These are phyloP conservation scores for Vitis amurensis DNA, from an alignment of 164 flowering plant genomes.

Conservation along the genomic window DNA sequence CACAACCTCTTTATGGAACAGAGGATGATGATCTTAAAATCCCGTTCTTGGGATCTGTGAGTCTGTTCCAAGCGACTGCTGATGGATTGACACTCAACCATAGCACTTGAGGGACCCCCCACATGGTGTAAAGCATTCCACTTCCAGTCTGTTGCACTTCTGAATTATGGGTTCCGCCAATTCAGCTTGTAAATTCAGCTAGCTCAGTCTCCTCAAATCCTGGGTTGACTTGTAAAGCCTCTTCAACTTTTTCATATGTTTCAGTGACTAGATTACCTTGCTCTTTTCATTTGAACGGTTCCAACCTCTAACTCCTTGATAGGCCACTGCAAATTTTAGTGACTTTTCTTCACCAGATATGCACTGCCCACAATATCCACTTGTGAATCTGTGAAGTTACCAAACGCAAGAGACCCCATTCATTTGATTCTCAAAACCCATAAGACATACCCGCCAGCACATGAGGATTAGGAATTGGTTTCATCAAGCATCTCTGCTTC, in stretches of 20 bases:
- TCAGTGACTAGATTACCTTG: conserved; percentile 4
- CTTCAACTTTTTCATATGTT: conserved; percentile 12
- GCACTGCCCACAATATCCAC: conserved; percentile 18
- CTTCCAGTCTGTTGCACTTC: conserved; percentile 12
- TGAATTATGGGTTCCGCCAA: not conserved
- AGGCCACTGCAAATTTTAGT: conserved; percentile 1
- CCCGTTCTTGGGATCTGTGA: no score
- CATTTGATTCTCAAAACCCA: conserved; percentile 7
- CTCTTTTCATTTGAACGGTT: conserved; percentile 5
- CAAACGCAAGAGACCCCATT: conserved; percentile 8
- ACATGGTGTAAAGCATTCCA: not conserved
- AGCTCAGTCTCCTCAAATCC: conserved; percentile 1
- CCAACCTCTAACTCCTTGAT: conserved; percentile 9
- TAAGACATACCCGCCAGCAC: no score
- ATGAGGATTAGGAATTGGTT: no score
- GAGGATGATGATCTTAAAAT: no score
- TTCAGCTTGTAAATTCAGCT: not conserved
- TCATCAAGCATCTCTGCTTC: no score
- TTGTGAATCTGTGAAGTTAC: conserved; percentile 38
- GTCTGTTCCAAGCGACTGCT: no score
- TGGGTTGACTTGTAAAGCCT: not conserved
- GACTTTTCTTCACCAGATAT: conserved; percentile 7
- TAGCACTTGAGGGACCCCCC: no score
- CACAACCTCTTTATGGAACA: no score
- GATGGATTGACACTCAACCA: no score